Evolutionary conservation across 2,329 filamentous ascomycete species (phyloP), one percentile per base, ranked within the genome.

Genomic region (Metarhizium album): DNA sequence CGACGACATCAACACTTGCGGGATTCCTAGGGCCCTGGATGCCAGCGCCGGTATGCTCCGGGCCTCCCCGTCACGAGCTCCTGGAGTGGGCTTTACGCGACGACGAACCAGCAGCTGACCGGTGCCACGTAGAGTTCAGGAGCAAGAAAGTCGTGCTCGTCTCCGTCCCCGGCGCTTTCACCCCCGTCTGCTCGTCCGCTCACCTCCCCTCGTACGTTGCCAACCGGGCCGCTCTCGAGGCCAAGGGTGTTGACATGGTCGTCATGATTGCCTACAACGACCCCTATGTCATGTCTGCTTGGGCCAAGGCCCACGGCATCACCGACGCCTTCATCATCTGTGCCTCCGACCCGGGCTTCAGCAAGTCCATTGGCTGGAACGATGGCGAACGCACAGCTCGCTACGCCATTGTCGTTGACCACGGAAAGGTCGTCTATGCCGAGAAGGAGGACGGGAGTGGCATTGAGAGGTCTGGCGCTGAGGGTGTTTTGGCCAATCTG

Each of bases 201-300:
- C 89, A 95, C 74, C 74, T 95, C 54, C 86, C 87, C 54, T 84
- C 85, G 55, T 95, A 89, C 78, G 79, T 91, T 60, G 70, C 79
- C 68, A 84, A 87, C 67, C 72, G 84, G 59, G 73, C 79, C 49
- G 74, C 84, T 64, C 75, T 94, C 69, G 83, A 83, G 73, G 73
- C 73, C 64, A 91, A 91, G 78, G 88, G 87, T 61, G 86, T 94
- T 58, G 89, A 95, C 69, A 70, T 85, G 56, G 80, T 95, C 62
- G 79, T 88, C 58, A 81, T 93, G 64, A 84, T 94, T 63, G 86
- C 88, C 53, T 84, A 74, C 74, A 95, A 95, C 71, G 90, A 95
- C 70, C 74, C 83, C 57, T 94, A 77, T 65, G 89, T 95, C 68
- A 91, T 91, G 87, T 84, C 82, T 61, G 88, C 86, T 50, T 93